A percentile compares a stretch with the other conserved stretches of the same genome.
phyloP scores from a whole-genome alignment of 306 rosid species.

The Lathyrus aphaca region DNA sequence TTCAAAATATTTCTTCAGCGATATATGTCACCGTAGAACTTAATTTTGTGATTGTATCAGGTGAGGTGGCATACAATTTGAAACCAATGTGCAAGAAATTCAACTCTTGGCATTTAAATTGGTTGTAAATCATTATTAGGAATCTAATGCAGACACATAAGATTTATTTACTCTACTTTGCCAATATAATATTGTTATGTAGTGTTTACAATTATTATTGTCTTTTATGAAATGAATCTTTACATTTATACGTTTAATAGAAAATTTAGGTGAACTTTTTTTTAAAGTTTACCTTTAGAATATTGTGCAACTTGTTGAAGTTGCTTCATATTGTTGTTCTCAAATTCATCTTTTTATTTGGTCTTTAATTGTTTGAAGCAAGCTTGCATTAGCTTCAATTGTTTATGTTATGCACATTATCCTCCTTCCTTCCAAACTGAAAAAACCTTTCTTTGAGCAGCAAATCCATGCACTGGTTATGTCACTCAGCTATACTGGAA shows the following conservation, averaged over 20 bases:
- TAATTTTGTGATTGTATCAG: not conserved
- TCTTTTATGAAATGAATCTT: constrained; percentile 18
- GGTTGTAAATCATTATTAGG: not conserved
- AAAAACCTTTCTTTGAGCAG: constrained; percentile 53
- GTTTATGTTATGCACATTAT: constrained; percentile 36
- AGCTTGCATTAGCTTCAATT: constrained; percentile 4
- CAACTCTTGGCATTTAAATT: not conserved
- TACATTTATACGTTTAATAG: not conserved
- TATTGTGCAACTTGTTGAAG: not conserved
- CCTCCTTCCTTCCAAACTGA: constrained; percentile 12
- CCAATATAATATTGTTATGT: not conserved
- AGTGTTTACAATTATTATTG: constrained; percentile 6
- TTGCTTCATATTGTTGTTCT: not conserved
- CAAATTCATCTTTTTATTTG: constrained; percentile 14
- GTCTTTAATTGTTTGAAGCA: constrained; percentile 20
- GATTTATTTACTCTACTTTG: not conserved
- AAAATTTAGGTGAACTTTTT: not conserved
- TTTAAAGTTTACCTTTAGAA: not conserved
- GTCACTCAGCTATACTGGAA: constrained; percentile 79
- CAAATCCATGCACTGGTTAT: constrained; percentile 89
- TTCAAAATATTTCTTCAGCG: not conserved
- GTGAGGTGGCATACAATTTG: not conserved
- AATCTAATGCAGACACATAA: not conserved
- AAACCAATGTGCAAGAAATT: not conserved
- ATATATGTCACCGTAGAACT: not conserved